phyloP scores from a whole-genome alignment of 1,139 yeast species.

The Pichia sp. region DNA sequence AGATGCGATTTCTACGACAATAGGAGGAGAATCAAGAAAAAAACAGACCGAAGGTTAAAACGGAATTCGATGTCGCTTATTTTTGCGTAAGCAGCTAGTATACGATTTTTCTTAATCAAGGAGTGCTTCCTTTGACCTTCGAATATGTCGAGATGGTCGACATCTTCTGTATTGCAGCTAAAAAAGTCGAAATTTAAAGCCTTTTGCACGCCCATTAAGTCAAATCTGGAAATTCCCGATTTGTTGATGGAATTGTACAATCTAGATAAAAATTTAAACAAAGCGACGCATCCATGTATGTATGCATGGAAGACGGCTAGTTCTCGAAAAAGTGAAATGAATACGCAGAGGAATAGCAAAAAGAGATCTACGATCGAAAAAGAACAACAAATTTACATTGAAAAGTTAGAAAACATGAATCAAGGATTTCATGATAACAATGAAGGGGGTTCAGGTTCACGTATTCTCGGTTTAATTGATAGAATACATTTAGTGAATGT shows the following conservation, averaged over 20 bases:
- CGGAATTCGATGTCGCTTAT: too few relatives aligned
- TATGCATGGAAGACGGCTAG: conserved; percentile 55
- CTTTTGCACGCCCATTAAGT: conserved; percentile 34
- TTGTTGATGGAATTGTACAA: conserved; percentile 31
- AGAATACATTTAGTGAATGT: conserved; percentile 41
- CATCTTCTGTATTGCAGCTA: conserved; percentile 30
- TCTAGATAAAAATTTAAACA: conserved; percentile 35
- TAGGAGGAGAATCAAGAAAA: too few relatives aligned
- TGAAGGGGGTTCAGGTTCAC: conserved; percentile 57
- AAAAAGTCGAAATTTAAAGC: conserved; percentile 60
- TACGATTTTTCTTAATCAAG: too few relatives aligned
- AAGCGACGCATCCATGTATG: conserved; percentile 60
- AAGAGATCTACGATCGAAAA: conserved; percentile 11
- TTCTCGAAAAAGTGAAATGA: not conserved
- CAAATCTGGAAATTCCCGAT: conserved; percentile 31
- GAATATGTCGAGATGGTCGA: conserved; percentile 23
- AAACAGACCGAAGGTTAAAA: too few relatives aligned
- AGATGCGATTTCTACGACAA: too few relatives aligned
- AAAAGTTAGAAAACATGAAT: conserved; percentile 24
- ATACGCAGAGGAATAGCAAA: conserved; percentile 1
- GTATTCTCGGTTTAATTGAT: conserved; percentile 43
- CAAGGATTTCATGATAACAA: conserved; percentile 59
- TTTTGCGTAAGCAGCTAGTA: too few relatives aligned
- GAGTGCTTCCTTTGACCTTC: too few relatives aligned
- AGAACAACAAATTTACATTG: not conserved